Conservation (phyloP, 345 rosid species). For the Linum tenue region DNA sequence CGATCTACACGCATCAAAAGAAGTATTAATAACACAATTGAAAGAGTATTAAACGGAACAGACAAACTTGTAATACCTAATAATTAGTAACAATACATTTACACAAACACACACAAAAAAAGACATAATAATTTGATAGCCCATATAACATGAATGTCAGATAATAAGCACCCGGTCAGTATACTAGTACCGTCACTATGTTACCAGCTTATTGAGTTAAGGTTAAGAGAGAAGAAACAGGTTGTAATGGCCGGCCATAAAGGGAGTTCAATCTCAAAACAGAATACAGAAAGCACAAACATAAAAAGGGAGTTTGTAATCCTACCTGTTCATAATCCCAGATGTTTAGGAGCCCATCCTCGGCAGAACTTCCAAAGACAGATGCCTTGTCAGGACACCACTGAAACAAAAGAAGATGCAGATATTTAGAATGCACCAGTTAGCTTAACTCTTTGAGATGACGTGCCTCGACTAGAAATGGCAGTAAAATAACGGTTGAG, state of each 20-base stretch:
- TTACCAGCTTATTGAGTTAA: no score
- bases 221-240: not conserved
- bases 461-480: not conserved
- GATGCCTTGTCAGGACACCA: slow-evolving; percentile 28
- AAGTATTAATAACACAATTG: not conserved
- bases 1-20: slow-evolving; percentile 12
- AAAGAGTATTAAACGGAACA: not conserved
- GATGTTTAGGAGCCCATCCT: slow-evolving; percentile 24
- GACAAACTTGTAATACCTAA: no score
- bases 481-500: not conserved
- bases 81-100: no score
- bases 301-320: not conserved
- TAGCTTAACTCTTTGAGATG: not conserved
- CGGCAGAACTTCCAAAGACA: slow-evolving; percentile 30
- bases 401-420: slow-evolving; percentile 10
- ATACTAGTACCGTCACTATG: not conserved
- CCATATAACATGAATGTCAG: not conserved
- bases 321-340: slow-evolving; percentile 28
- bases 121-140: not conserved
- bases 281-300: not conserved
- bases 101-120: not conserved
- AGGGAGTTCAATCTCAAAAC: not conserved
- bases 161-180: not conserved
- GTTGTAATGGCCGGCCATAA: not conserved
- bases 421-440: not conserved